phyloP scores from a whole-genome alignment of 208 protist species.

The Leishmania amazonensis region DNA sequence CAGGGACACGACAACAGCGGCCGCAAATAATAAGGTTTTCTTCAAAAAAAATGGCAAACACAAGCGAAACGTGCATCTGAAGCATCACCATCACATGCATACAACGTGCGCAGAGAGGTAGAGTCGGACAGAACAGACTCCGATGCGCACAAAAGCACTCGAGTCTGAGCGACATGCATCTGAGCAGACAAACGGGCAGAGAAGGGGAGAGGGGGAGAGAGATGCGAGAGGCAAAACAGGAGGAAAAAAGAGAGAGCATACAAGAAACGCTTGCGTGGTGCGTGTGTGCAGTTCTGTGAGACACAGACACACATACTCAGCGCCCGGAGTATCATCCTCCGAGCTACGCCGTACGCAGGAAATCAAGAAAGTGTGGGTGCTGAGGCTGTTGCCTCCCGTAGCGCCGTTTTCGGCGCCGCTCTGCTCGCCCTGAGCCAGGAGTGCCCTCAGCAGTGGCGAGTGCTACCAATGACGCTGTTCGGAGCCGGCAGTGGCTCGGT shows the following conservation, averaged over 20 bases:
- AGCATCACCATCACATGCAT: not conserved
- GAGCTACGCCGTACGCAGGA: not conserved
- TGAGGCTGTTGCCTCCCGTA: not conserved
- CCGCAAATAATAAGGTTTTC: no score
- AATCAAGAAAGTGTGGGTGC: not conserved
- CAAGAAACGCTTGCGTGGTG: not conserved
- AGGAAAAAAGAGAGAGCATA: not conserved
- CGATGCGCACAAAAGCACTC: not conserved
- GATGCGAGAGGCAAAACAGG: not conserved
- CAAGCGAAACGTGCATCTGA: not conserved
- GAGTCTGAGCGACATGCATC: not conserved
- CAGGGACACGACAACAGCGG: not conserved
- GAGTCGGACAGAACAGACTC: not conserved
- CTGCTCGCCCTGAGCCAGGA: not conserved
- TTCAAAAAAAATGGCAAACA: not conserved
- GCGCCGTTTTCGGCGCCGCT: not conserved
- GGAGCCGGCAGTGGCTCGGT: slow-evolving; percentile 74
- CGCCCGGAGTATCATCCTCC: not conserved
- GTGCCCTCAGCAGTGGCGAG: not conserved
- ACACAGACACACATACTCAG: not conserved
- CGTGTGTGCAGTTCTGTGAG: not conserved
- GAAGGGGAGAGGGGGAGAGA: not conserved
- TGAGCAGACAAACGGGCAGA: not conserved
- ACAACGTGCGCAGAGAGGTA: not conserved
- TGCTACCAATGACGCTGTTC: slow-evolving; percentile 49